Evolutionary conservation across 148 eudicot genomes (phyloP), one percentile per base, ranked within the genome.

Genomic region (Heliamphora exappendiculata): DNA sequence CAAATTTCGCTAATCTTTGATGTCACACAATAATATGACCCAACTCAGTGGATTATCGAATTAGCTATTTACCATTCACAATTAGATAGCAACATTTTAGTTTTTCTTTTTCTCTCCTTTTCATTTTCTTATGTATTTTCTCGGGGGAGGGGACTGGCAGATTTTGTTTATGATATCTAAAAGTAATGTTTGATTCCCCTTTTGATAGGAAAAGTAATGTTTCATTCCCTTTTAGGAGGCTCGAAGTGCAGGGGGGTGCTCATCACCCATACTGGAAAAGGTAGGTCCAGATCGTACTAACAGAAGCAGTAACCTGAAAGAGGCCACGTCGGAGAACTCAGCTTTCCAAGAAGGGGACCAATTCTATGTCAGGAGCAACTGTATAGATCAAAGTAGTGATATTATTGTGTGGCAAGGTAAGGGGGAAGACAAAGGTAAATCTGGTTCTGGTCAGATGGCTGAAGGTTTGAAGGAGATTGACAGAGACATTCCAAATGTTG

Each of bases 321-420:
- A 89, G 88, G 88, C 84, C 64, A 82, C 74, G 70, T 80, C 85
- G 20, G 90, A 88, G 44, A 90, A 88, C 78, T 79, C 83, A 77
- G 80, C 84, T 75, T 81, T 84, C 74, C 86, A 81, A 77, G 91
- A 87, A 60, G 82, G 70, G 59, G 84, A 67, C 67, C 83, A 71
- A 67, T 82, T 83, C 58, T 74, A 55, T 75, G 37, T 22, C 64
- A 80, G 72, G 73, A 76, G 67, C 70, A 79, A 71, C 73, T 75
- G 11, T 71, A 78, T 71, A 41, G 89, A 77, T 84, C 84, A 82
- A 84, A 76, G 78, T 62, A 80, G 75, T 76, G 82, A 81, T 69
- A 50, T 67, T 69, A 50, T 67, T 41, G 55, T 75, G 37, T 76
- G 63, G 81, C 82, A 81, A 64, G 82, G 73, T 79, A 76, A 60